phyloP scores from a whole-genome alignment of 225 moss, liverwort and hornwort genomes.

The Polytrichum commune region DNA sequence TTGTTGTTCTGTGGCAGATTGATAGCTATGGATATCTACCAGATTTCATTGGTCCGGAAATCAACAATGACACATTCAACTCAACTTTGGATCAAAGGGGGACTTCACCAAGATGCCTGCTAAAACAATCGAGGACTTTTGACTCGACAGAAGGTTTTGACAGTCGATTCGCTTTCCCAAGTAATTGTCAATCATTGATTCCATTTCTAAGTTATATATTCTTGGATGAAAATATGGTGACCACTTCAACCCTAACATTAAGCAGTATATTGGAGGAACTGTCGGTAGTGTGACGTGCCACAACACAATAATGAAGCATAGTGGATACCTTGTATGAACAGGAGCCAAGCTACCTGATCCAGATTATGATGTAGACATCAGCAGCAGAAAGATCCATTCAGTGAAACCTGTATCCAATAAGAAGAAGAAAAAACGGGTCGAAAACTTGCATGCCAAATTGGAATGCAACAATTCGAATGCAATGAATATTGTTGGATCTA shows the following conservation, averaged over 20 bases:
- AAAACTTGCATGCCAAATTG: neutral
- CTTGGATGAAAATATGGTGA: neutral
- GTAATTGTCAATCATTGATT: neutral
- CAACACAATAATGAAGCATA: too few relatives aligned
- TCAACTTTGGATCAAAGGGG: slow-evolving; percentile 4
- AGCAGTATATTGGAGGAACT: too few relatives aligned
- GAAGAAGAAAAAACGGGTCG: neutral
- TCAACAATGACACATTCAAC: neutral
- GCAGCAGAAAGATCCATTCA: neutral
- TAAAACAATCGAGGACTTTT: neutral
- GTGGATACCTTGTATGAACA: neutral
- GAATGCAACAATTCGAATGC: neutral
- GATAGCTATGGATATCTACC: slow-evolving; percentile 1
- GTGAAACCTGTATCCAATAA: neutral
- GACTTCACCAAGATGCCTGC: neutral
- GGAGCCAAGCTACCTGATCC: neutral
- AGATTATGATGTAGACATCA: neutral
- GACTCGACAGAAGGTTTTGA: slow-evolving; percentile 2
- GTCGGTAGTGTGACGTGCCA: too few relatives aligned
- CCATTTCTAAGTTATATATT: neutral
- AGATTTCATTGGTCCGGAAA: neutral
- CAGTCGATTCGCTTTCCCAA: neutral
- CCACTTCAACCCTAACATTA: neutral
- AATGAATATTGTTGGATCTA: slow-evolving; percentile 1
- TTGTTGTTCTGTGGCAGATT: slow-evolving; percentile 1